Evolutionary conservation across 2,329 filamentous ascomycete species (phyloP).

Genomic region (Chaetomium olivaceum): DNA sequence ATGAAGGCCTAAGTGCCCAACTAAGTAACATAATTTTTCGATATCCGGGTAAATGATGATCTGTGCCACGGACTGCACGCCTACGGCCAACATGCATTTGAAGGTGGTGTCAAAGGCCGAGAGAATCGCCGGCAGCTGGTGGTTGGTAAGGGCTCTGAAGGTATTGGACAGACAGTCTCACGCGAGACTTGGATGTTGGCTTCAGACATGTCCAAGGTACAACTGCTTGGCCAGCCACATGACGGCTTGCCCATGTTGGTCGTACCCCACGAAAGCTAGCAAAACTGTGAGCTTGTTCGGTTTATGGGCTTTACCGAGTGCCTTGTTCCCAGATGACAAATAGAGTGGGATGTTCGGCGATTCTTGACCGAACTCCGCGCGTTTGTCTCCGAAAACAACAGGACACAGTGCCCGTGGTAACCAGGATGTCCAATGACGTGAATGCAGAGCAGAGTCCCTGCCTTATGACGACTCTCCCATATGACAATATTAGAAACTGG

Average conservation of each 20-base stretch:
- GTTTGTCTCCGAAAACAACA: background rate
- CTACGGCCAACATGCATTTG: constrained; percentile 16
- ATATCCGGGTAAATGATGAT: constrained; percentile 16
- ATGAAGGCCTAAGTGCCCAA: background rate
- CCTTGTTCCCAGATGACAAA: background rate
- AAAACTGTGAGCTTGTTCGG: background rate
- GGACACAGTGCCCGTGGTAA: background rate
- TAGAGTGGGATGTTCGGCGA: background rate
- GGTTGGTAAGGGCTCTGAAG: background rate
- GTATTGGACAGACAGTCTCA: background rate
- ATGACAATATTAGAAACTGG: background rate
- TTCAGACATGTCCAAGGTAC: background rate
- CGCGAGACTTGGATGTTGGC: background rate
- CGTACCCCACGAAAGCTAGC: background rate
- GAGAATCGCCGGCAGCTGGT: constrained; percentile 10
- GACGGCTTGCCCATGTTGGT: background rate
- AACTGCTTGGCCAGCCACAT: constrained; percentile 1
- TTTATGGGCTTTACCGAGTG: background rate
- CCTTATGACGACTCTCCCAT: background rate
- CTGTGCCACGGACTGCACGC: constrained; percentile 4
- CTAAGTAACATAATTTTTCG: background rate
- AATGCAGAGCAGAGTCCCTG: background rate
- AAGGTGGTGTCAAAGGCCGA: constrained; percentile 10
- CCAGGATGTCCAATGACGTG: background rate
- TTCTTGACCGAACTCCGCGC: background rate